Evolutionary conservation across 148 eudicot genomes (phyloP), one percentile per base, ranked within the genome.

Genomic region (Cornus suecica): DNA sequence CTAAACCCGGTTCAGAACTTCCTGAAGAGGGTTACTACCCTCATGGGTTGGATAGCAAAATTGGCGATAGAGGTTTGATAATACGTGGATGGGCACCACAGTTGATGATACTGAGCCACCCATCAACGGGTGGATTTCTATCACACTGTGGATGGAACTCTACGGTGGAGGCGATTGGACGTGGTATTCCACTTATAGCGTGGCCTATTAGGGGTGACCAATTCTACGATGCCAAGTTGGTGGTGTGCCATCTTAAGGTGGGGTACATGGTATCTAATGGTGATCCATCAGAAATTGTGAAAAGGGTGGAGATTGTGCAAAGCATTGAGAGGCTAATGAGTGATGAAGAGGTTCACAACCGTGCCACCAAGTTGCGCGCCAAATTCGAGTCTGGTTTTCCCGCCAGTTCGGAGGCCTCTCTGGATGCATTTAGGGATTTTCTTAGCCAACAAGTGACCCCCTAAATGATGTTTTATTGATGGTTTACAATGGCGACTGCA

Each of bases 121-220:
- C 92, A 1, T 86, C 94, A 0, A 84, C 86, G 0, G 94, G 90
- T 10, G 92, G 94, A 34, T 90, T 88, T 67, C 34, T 90, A 65
- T 86, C 90, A 5, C 91, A 90, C 24, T 90, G 94, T 27, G 94
- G 94, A 4, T 90, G 94, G 94, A 90, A 90, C 72, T 90, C 94
- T 22, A 90, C 89, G 0, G 76, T 78, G 29, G 92, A 90, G 74
- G 87, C 90, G 1, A 76, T 90, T 3, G 90, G 86, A 15, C 78
- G 77, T 0, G 86, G 90, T 28, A 82, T 88, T 10, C 94, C 94
- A 0, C 8, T 90, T 28, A 41, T 90, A 82, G 86, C 89, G 23
- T 90, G 94, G 92, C 94, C 94, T 0, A 85, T 90, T 5, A 87
- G 94, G 73, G 94, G 94, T 29, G 94, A 90, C 66, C 92, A 90